These are phyloP conservation scores for Mycena haematopus DNA, from an alignment of 768 basidiomycete genomes.

Conservation along the genomic window DNA sequence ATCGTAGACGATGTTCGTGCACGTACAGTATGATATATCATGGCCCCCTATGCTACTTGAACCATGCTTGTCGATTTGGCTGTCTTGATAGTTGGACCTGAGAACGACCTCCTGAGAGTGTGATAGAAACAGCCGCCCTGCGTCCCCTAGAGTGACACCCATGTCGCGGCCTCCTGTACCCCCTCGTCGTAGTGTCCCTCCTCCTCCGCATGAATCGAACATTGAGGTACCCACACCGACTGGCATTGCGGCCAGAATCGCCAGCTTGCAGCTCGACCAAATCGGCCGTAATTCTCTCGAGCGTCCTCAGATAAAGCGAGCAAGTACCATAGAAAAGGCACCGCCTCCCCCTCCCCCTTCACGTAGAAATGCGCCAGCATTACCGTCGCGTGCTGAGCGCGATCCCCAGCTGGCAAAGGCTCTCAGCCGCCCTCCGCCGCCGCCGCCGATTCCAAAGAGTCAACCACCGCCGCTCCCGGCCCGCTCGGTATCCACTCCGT, in stretches of 20 bases:
- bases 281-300: conserved; percentile 25
- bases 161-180: conserved; percentile 34
- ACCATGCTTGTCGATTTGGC: conserved; percentile 20
- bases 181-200: conserved; percentile 37
- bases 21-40: conserved; percentile 26
- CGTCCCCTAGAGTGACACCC: background rate
- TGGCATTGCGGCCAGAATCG: conserved; percentile 42
- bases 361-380: conserved; percentile 3
- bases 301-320: conserved; percentile 16
- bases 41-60: conserved; percentile 11
- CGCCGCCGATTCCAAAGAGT: conserved; percentile 1
- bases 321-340: background rate
- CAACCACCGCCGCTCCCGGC: conserved; percentile 16
- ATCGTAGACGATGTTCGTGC: conserved; percentile 44
- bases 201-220: conserved; percentile 22
- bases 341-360: conserved; percentile 9
- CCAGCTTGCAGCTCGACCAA: conserved; percentile 37
- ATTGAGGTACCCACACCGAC: conserved; percentile 2
- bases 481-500: conserved; percentile 13
- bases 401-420: conserved; percentile 15
- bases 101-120: no score
- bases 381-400: conserved; percentile 8
- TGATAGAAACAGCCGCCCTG: background rate
- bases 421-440: conserved; percentile 22
- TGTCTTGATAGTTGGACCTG: background rate